A percentile compares a stretch with the other conserved stretches of the same genome.
Conservation (phyloP, 2,329 filamentous ascomycete genomes). For the Aurifilum marmelostoma region DNA sequence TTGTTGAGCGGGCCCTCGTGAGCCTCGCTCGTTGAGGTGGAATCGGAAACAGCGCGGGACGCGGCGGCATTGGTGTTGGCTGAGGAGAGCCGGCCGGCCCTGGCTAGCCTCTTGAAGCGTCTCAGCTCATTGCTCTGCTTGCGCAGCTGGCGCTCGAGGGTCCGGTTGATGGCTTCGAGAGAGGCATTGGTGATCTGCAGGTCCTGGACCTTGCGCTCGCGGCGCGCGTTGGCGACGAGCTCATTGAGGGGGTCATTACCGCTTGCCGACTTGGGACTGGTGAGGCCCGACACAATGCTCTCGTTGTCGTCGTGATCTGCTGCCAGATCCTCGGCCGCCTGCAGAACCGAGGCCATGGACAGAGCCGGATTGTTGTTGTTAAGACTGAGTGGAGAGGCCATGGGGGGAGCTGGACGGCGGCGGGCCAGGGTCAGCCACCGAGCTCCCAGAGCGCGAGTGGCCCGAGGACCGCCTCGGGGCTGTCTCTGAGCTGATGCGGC, state of each 20-base stretch:
- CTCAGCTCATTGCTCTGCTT: conserved; percentile 90
- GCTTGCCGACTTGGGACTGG: conserved; percentile 61
- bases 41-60: conserved; percentile 47
- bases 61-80: conserved; percentile 50
- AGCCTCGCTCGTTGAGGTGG: conserved; percentile 44
- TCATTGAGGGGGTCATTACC: conserved; percentile 69
- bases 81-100: conserved; percentile 74
- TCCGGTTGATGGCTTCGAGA: conserved; percentile 90
- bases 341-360: conserved; percentile 59
- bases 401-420: conserved; percentile 38
- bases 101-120: conserved; percentile 81
- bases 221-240: conserved; percentile 81
- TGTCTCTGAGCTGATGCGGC: conserved; percentile 48
- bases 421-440: conserved; percentile 37
- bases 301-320: conserved; percentile 36
- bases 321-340: conserved; percentile 51
- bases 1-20: conserved; percentile 46
- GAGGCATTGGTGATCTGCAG: conserved; percentile 96
- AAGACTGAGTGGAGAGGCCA: conserved; percentile 34
- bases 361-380: conserved; percentile 40
- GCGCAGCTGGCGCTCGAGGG: conserved; percentile 85
- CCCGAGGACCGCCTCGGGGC: conserved; percentile 39
- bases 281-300: conserved; percentile 38
- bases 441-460: conserved; percentile 48
- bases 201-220: conserved; percentile 93